phyloP scores from a whole-genome alignment of 331 rosid genomes.

The Malus hybrid region DNA sequence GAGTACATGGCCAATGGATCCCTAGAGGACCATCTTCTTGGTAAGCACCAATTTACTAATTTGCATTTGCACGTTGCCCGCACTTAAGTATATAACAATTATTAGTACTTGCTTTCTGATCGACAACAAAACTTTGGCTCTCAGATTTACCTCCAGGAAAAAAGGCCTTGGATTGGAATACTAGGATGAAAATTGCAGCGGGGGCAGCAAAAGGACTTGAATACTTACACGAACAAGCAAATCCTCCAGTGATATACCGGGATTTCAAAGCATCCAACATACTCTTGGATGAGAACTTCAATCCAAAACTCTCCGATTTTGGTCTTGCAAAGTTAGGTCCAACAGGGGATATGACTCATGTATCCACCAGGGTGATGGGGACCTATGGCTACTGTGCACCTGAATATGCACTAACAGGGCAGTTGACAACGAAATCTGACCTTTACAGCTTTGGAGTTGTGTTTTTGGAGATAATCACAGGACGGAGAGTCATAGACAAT shows the following conservation, averaged over 20 bases:
- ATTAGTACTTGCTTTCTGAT: background rate
- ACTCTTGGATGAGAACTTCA: conserved; percentile 65
- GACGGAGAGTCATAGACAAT: conserved; percentile 76
- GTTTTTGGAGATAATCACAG: conserved; percentile 78
- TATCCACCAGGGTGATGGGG: conserved; percentile 95
- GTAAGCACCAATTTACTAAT: conserved; percentile 28
- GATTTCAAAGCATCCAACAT: conserved; percentile 94
- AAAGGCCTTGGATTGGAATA: conserved; percentile 64
- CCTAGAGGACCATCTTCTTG: conserved; percentile 89
- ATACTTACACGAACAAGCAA: conserved; percentile 68
- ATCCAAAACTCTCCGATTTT: conserved; percentile 83
- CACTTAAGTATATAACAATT: background rate
- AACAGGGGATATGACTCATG: conserved; percentile 72
- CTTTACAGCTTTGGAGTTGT: conserved; percentile 87
- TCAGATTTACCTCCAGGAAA: conserved; percentile 40
- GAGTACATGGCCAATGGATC: conserved; percentile 89
- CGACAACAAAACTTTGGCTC: background rate
- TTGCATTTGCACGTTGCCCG: background rate
- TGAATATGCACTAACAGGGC: conserved; percentile 83
- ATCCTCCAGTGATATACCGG: conserved; percentile 81
- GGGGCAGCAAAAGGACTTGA: conserved; percentile 94
- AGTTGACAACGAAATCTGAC: conserved; percentile 74
- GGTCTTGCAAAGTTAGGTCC: conserved; percentile 97
- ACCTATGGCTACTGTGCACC: conserved; percentile 98
- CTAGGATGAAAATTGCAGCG: conserved; percentile 82